Evolutionary conservation across 2,329 filamentous ascomycete species (phyloP).

Genomic region (Calonectria crousiana): DNA sequence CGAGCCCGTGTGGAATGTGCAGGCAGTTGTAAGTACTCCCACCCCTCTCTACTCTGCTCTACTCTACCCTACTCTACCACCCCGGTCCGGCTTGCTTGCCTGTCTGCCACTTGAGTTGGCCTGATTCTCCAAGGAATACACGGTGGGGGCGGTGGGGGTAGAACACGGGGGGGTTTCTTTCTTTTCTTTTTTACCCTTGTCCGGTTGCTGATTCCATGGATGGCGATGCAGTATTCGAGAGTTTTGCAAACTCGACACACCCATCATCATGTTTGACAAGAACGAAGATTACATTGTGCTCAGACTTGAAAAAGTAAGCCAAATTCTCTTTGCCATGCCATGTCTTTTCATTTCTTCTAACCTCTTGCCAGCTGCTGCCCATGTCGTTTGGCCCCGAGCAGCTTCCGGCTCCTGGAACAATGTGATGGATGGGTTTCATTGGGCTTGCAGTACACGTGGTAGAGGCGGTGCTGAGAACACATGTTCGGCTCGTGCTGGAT

Average conservation of each 20-base stretch:
- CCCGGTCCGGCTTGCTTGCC: background rate
- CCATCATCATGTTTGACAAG: conserved; percentile 93
- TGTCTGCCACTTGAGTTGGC: no score
- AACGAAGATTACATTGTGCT: conserved; percentile 78
- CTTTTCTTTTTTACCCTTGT: background rate
- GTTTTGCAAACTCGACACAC: conserved; percentile 76
- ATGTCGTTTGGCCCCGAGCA: conserved; percentile 76
- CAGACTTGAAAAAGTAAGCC: conserved; percentile 74
- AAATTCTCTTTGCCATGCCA: background rate
- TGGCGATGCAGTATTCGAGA: conserved; percentile 73
- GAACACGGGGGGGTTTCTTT: background rate
- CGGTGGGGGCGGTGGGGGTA: background rate
- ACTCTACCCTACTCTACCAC: background rate
- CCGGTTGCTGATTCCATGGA: conserved; percentile 27
- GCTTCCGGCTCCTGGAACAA: conserved; percentile 54
- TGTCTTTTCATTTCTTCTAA: background rate
- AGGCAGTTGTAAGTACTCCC: conserved; percentile 79
- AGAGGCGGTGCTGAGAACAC: background rate
- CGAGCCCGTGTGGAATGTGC: conserved; percentile 94
- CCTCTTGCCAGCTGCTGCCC: conserved; percentile 68
- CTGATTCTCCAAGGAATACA: background rate
- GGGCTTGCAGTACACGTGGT: background rate
- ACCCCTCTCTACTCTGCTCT: no score
- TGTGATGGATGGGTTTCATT: conserved; percentile 8
- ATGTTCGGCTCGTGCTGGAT: conserved; percentile 6